Evolutionary conservation across 2,329 filamentous ascomycete species (phyloP), one percentile per base, ranked within the genome.

Genomic region (Aspergillus proliferans): DNA sequence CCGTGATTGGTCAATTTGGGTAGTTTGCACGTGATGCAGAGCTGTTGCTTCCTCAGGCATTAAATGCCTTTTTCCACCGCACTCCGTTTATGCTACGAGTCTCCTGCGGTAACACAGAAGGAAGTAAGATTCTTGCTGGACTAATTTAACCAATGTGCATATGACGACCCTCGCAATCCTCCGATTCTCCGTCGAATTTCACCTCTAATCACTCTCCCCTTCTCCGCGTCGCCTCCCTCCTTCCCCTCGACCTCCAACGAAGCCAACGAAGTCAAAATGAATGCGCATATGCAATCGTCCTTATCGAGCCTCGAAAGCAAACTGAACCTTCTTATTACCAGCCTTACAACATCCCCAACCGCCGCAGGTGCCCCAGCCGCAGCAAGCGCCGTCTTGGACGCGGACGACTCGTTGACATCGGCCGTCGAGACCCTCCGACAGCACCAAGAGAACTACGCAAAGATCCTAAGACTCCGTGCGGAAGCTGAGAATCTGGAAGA

Each of bases 401-500:
- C 71, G 7, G 72, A 75, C 56, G 68, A 74, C 54, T 57, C 57
- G 10, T 59, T 75, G 22, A 64, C 68, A 21, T 61, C 65, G n/a
- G 63, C 71, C 18, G 64, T 75, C 21, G 54, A 68, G 21, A 68
- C 69, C 3, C 70, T 75, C 12, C 68, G 70, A 50, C 60, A 55
- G 18, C 73, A 75, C 58, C 73, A 75, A 55, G 61, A 65, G 38
- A 75, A 75, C 53, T 70, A 74, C 47, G 63, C 65, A 1, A 68
- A 58, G 22, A 73, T 74, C 22, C 54, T 75, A 1, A 58, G 59
- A 5, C 60, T 75, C 8, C 71, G 72, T 12, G 55, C 58, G 1
- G 71, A 75, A 50, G 71, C 70, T 7, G 59, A 65, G 7, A 60
- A 52, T 4, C 53, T 75, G 12, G 70, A 75, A 48, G 63, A 68